Base-by-base conservation (phyloP, 2,329 filamentous ascomycete species). In the Exophiala oligosperma region DNA sequence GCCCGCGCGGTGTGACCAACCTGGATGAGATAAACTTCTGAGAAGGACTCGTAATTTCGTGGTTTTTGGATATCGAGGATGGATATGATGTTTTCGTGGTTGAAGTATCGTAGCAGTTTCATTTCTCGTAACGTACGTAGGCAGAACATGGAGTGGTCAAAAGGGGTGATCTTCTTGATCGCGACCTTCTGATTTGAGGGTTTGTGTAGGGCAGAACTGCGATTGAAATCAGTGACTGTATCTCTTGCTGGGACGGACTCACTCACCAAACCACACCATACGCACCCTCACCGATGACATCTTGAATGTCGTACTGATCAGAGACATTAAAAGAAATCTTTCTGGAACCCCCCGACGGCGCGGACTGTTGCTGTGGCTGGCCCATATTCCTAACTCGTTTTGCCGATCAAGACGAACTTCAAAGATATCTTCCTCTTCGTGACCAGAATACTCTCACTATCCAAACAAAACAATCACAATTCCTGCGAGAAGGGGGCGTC, bases 261-360 rank as follows among this genome's bases (percentile, higher is more conserved):
- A 78, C 89, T 74, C 84, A 97, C 92, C 94, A 97, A 67, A 99
- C 94, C 66, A 99, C 93, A 75, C 94, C 94, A 72, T 99, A 99
- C 65, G 94, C 94, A 72, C 94, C 94, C 78, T 99, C 94, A 67
- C 94, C 94, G 60, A 99, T 95, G 49, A 99, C 94, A 87, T 99
- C 94, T 75, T 97, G 93, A 67, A 99, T 99, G 72, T 99, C 94
- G 74, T 99, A 99, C 76, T 99, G 94, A 77, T 99, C 94, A 71
- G 92, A 97, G 64, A 99, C 94, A 73, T 99, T 99, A 87, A 99
- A 99, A 56, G 92, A 97, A 75, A 99, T 99, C 84, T 97, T 99
- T 74, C 94, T 79, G 62, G 84, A 87, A 66, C 83, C 82, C 72
- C 77, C 79, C 54, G 73, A 85, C 69, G 86, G 88, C 69, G 76